Conservation (phyloP, 208 protist genomes). For the Vickermania spadyakhi region DNA sequence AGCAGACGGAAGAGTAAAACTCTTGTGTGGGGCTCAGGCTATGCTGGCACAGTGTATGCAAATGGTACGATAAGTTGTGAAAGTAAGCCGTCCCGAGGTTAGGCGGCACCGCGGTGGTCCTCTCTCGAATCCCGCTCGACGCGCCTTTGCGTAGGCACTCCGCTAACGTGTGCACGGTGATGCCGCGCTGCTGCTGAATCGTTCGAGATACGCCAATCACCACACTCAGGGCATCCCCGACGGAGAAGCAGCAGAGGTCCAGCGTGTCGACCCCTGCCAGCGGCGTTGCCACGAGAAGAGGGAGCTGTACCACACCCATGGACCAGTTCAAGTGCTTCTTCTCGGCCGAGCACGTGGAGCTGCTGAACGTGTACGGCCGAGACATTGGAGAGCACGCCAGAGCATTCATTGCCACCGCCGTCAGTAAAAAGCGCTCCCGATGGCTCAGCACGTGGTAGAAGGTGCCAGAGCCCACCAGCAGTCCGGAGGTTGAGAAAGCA, state of each 20-base stretch:
- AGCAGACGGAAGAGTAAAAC: neutral
- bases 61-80: neutral
- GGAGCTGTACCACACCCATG: slow-evolving; percentile 5
- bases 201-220: slow-evolving; percentile 22
- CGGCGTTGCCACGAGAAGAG: slow-evolving; percentile 7
- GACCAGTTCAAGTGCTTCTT: neutral
- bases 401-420: slow-evolving; percentile 38
- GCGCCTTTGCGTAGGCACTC: neutral
- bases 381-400: slow-evolving; percentile 6
- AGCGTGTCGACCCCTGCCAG: slow-evolving; percentile 5
- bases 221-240: slow-evolving; percentile 35
- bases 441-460: slow-evolving; percentile 26
- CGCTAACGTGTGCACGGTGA: neutral
- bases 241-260: slow-evolving; percentile 32
- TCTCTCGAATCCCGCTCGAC: neutral
- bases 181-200: neutral
- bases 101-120: neutral
- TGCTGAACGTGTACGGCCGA: slow-evolving; percentile 4
- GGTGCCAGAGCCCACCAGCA: slow-evolving; percentile 31
- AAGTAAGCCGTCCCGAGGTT: neutral
- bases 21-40: neutral
- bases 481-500: slow-evolving; percentile 40
- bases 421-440: slow-evolving; percentile 24
- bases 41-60: neutral
- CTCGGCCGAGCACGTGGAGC: slow-evolving; percentile 14